Percentiles rank a stretch among this genome's conserved stretches.
phyloP scores from a whole-genome alignment of 2,329 filamentous ascomycete species.

The Curvularia sp. region DNA sequence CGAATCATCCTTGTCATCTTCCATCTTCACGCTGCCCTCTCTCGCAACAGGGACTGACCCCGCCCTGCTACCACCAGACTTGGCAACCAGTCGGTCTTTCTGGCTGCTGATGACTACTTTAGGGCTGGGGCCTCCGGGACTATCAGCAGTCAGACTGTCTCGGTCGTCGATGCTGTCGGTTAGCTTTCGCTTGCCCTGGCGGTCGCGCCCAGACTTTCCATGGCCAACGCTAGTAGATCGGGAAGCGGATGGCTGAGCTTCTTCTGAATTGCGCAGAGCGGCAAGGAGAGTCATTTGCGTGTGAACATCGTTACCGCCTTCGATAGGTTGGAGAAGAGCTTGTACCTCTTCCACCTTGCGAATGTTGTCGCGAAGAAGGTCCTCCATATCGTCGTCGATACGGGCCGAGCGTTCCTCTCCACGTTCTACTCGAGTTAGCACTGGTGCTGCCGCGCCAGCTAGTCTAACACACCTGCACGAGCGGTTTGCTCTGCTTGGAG shows the following conservation, averaged over 20 bases:
- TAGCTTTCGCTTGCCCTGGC: slow-evolving; percentile 48
- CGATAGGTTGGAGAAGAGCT: slow-evolving; percentile 54
- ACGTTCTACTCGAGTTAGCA: slow-evolving; percentile 36
- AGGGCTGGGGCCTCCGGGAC: slow-evolving; percentile 46
- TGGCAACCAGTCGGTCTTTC: slow-evolving; percentile 50
- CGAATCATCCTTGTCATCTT: slow-evolving; percentile 56
- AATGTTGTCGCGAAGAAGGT: slow-evolving; percentile 58
- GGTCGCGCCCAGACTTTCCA: slow-evolving; percentile 47
- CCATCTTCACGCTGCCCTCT: slow-evolving; percentile 60
- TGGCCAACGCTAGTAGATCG: slow-evolving; percentile 45
- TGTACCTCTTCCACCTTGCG: slow-evolving; percentile 57
- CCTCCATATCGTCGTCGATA: slow-evolving; percentile 57
- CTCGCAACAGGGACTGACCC: slow-evolving; percentile 56
- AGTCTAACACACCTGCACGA: slow-evolving; percentile 33
- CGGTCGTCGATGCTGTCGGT: slow-evolving; percentile 50
- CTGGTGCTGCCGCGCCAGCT: neutral
- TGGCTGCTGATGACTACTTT: slow-evolving; percentile 43
- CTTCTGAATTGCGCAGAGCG: slow-evolving; percentile 57
- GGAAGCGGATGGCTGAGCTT: slow-evolving; percentile 47
- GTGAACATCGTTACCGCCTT: slow-evolving; percentile 51
- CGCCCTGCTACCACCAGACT: slow-evolving; percentile 50
- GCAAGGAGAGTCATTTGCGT: slow-evolving; percentile 57
- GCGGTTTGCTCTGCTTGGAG: slow-evolving; percentile 40
- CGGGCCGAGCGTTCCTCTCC: slow-evolving; percentile 47
- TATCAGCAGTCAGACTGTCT: slow-evolving; percentile 50